Evolutionary conservation across 352 stramenopile species (phyloP), one percentile per base, ranked within the genome.

Genomic region (Pythium monospermum): DNA sequence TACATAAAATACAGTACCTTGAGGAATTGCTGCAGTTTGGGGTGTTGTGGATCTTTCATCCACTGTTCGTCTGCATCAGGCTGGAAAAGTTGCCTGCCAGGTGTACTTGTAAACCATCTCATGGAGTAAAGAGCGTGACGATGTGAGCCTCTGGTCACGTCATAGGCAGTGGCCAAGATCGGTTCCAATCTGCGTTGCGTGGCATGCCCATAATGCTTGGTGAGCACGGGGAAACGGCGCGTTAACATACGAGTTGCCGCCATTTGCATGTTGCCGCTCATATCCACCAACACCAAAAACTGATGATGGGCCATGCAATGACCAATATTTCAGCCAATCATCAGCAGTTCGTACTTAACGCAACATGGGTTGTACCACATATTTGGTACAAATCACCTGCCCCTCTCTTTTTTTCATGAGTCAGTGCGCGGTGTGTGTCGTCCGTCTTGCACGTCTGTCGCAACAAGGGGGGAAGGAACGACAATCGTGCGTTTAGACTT

Each of bases 1-100:
- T n/a, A n/a, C n/a, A n/a, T 39, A 53, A 16, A 51, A 32, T 48
- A 15, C 12, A 41, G n/a, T 53, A 86, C 77, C 73, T 87, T 63
- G 44, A 90, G 59, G 49, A 87, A 83, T 8, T 73, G 70, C 27
- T 77, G 60, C 47, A 90, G 33, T 2, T 69, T 64, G n/a, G 70
- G 64, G 40, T 79, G 59, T 1, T 60, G 45, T 0, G 57, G 72
- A 21, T 76, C 51, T 32, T 76, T 80, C 32, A 89, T 65, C 78
- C 78, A 89, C 19, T 1, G 22, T 10, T 73, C 59, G 61, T 53
- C 31, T 38, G 31, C 49, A 15, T 18, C 18, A 15, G 41, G 47
- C 19, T 51, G 35, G 31, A 56, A 47, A 25, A 10, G 21, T 33
- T n/a, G n/a, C n/a, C n/a, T n/a, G n/a, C n/a, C n/a, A n/a, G n/a